Percentiles rank a stretch among this genome's conserved stretches.
phyloP scores from a whole-genome alignment of 768 basidiomycete genomes.

The Mycena rosella region DNA sequence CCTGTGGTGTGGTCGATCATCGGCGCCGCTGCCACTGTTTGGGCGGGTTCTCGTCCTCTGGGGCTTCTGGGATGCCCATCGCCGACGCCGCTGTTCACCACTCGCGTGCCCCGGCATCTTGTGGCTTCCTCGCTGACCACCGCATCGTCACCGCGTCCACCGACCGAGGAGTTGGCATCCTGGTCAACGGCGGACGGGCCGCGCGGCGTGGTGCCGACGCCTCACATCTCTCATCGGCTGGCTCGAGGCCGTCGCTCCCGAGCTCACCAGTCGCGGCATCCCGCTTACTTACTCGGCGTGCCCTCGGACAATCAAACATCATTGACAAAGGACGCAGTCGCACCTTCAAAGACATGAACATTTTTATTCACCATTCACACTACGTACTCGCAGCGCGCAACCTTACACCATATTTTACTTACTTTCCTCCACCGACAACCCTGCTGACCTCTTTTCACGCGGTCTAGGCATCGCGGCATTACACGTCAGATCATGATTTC shows the following conservation, averaged over 20 bases:
- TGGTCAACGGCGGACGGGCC: constrained; percentile 34
- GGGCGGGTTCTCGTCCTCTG: too few relatives aligned
- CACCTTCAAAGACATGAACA: constrained; percentile 28
- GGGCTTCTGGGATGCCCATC: too few relatives aligned
- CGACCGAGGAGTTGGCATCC: constrained; percentile 43
- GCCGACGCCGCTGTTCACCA: too few relatives aligned
- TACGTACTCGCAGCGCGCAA: not conserved
- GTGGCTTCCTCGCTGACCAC: not conserved
- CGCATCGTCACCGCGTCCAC: constrained; percentile 40
- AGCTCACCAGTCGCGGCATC: constrained; percentile 18
- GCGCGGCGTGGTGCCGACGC: constrained; percentile 23
- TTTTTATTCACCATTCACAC: constrained; percentile 19
- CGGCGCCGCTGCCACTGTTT: too few relatives aligned
- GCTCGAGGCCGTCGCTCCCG: constrained; percentile 37
- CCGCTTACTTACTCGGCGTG: constrained; percentile 19
- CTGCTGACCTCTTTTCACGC: constrained; percentile 9
- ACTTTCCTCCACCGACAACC: constrained; percentile 28
- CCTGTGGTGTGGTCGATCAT: too few relatives aligned
- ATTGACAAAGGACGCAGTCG: constrained; percentile 15
- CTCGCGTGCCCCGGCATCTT: too few relatives aligned
- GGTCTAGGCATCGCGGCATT: not conserved
- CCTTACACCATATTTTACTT: constrained; percentile 21
- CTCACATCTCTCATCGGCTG: constrained; percentile 43
- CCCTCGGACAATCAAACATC: constrained; percentile 29
- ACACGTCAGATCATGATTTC: not conserved